Conservation (phyloP, 192 early-diverging fungal genomes). For the Rhizophagus clarus region DNA sequence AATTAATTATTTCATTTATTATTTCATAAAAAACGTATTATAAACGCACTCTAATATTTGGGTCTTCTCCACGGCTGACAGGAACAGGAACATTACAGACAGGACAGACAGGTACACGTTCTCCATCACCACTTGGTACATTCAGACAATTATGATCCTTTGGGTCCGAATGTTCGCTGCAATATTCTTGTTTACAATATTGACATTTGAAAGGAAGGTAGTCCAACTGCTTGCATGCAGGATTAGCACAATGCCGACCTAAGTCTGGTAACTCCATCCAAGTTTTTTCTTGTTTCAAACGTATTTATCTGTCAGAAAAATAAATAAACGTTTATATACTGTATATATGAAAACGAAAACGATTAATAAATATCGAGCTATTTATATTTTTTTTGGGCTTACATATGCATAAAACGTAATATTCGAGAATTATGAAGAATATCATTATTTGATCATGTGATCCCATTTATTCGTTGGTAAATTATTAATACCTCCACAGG, state of each 20-base stretch:
- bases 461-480: too few relatives aligned
- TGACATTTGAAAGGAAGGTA: conserved; percentile 59
- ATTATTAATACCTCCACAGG: too few relatives aligned
- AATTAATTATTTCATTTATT: neutral
- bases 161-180: conserved; percentile 69
- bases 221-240: conserved; percentile 58
- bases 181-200: conserved; percentile 57
- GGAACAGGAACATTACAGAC: conserved; percentile 77
- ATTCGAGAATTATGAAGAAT: too few relatives aligned
- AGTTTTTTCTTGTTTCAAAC: too few relatives aligned
- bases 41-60: conserved; percentile 58
- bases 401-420: neutral
- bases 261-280: conserved; percentile 72
- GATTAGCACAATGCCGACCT: conserved; percentile 67
- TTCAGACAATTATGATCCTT: conserved; percentile 67
- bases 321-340: too few relatives aligned
- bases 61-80: conserved; percentile 68
- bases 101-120: conserved; percentile 71
- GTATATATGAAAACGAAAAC: too few relatives aligned
- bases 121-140: conserved; percentile 58
- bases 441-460: too few relatives aligned
- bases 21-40: neutral
- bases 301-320: too few relatives aligned
- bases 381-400: neutral
- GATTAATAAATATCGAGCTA: too few relatives aligned